These are phyloP conservation scores for Fusarium penzigii DNA, from an alignment of 2,329 filamentous ascomycete genomes.

Conservation along the genomic window DNA sequence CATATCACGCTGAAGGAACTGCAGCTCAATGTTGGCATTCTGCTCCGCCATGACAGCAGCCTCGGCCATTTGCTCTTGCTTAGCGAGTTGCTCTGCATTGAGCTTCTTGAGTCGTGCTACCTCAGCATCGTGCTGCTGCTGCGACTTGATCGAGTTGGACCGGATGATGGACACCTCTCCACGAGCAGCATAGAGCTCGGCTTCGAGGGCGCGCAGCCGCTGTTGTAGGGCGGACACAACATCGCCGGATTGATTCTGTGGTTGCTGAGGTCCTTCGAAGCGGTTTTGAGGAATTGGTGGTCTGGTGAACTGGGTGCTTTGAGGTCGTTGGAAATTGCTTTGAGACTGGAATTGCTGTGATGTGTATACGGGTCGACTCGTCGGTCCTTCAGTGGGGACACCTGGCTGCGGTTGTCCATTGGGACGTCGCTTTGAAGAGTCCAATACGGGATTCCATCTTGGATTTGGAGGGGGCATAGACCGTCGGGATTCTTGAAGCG, in stretches of 20 bases:
- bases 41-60: conserved; percentile 65
- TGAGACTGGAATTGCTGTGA: conserved; percentile 35
- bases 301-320: conserved; percentile 45
- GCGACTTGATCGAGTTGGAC: conserved; percentile 63
- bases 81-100: conserved; percentile 64
- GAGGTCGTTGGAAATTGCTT: conserved; percentile 32
- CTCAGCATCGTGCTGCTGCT: conserved; percentile 63
- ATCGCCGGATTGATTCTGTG: conserved; percentile 34
- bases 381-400: conserved; percentile 10
- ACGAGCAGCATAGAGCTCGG: conserved; percentile 61
- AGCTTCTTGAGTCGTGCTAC: conserved; percentile 62
- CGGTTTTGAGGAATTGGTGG: conserved; percentile 33
- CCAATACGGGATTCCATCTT: conserved; percentile 40
- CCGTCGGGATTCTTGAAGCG: conserved; percentile 23
- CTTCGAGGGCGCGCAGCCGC: conserved; percentile 53
- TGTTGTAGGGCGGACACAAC: conserved; percentile 51
- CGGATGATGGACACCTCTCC: conserved; percentile 78
- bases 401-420: conserved; percentile 17
- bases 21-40: conserved; percentile 66
- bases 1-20: conserved; percentile 73
- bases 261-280: conserved; percentile 22
- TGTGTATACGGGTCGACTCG: conserved; percentile 26
- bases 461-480: conserved; percentile 38
- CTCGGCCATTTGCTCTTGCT: conserved; percentile 65
- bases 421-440: conserved; percentile 23